Evolutionary conservation across 2,329 filamentous ascomycete genomes (phyloP), one percentile per base, ranked within the genome.

Genomic region (Sordariomycetes sp.): DNA sequence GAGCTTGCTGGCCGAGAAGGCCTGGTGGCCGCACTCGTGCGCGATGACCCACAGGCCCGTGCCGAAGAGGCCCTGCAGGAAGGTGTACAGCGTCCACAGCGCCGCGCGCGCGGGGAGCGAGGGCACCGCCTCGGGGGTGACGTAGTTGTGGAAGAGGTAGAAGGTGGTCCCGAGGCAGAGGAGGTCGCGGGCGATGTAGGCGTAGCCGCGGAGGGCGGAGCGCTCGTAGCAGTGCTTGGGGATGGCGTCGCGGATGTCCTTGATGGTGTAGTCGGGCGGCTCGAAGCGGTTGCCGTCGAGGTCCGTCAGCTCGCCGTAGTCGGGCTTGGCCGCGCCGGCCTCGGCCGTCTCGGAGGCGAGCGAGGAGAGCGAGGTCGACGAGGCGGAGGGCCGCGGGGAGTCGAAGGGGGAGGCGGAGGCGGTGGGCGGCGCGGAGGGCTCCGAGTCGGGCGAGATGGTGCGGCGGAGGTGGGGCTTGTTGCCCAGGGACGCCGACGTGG

Each of bases 211-310:
- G 63, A 83, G 71, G 61, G 83, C 89, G 53, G 90, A 96, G 61
- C 94, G 88, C 78, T 97, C 81, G 74, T 88, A 97, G 82, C 94
- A 99, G 81, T 97, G 94, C 75, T 92, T 90, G 63, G 94, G 94
- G 65, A 99, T 99, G 71, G 94, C 94, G 76, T 96, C 89, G 68
- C 90, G 87, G 70, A 99, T 93, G 70, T 99, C 84, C 80, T 96
- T 96, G 81, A 99, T 96, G 70, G 91, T 96, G 79, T 88, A 99
- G 75, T 97, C 87, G 65, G 94, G 94, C 59, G 96, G 81, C 73
- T 90, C 80, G 78, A 99, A 99, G 68, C 91, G 82, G 74, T 97
- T 96, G 74, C 94, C 94, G 72, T 96, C 94, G 14, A 90, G 93
- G 76, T 99, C 92, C 63, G 94, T 68, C 65, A 99, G 82, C 71